Percentiles rank a stretch among this genome's conserved stretches.
Conservation (phyloP, 176 grass and related monocot genomes). For the Rhynchospora breviuscula region DNA sequence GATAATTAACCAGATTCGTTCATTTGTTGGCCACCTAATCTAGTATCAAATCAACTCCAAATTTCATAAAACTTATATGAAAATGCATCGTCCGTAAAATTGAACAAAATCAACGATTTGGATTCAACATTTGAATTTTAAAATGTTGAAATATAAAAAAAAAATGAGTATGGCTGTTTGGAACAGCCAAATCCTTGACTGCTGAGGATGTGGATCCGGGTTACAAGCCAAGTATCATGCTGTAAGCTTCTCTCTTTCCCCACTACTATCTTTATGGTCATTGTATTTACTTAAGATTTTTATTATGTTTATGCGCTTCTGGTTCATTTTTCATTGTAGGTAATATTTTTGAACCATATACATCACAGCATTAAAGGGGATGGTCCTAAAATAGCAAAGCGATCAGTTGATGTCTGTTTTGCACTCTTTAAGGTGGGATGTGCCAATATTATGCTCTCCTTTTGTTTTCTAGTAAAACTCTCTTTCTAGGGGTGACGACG, state of each 20-base stretch:
- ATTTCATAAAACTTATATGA: too few species aligned
- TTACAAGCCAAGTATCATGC: conserved; percentile 97
- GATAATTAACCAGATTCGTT: too few species aligned
- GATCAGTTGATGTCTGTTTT: conserved; percentile 86
- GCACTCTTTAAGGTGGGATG: conserved; percentile 78
- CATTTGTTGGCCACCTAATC: too few species aligned
- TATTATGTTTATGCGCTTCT: not conserved
- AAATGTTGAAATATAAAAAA: too few species aligned
- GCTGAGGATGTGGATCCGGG: too few species aligned
- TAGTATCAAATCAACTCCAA: too few species aligned
- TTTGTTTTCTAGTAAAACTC: not conserved
- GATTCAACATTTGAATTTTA: too few species aligned
- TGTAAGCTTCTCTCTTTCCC: conserved; percentile 50
- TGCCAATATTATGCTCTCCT: not conserved
- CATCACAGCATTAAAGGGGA: conserved; percentile 64
- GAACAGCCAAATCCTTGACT: too few species aligned
- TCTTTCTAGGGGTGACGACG: too few species aligned
- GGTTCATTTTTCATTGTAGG: conserved; percentile 37
- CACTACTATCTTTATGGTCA: not conserved
- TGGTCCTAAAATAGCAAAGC: conserved; percentile 87
- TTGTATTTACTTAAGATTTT: not conserved
- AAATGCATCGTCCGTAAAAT: too few species aligned
- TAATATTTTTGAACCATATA: conserved; percentile 95
- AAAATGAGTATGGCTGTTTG: too few species aligned
- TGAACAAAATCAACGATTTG: too few species aligned